Base-by-base conservation (phyloP, 805 yeast species). In the Crinitomyces ghanaensis region DNA sequence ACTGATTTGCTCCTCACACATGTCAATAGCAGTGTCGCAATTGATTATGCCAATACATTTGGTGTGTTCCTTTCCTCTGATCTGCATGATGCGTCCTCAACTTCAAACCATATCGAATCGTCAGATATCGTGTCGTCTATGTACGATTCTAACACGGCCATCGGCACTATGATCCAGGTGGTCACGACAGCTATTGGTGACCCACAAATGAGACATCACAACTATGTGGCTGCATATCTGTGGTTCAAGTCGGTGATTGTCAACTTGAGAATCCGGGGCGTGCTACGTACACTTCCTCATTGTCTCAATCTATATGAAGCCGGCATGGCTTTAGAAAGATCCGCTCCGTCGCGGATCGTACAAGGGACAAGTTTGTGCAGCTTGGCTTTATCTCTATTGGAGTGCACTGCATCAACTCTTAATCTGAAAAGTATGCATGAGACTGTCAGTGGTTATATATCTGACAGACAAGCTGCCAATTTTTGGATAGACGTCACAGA, bases 1-100 rank as follows among this genome's bases (percentile, higher is more conserved):
- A 50, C 59, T 1, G 53, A 48, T 31, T 36, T 44, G 41, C 39
- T 56, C 12, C 35, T 54, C 11, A 29, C 42, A 11, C 38, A 42
- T 28, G 41, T 39, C 7, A 40, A 38, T 6, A 31, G 38, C 12
- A 43, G 41, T 6, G 43, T 53, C 12, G 43, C 50, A 17, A 23
- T 22, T 14, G 38, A 42, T 14, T 55, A 49, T 31, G 37, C 45
- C 6, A 13, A 32, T 11, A 40, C 47, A 2, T 52, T 56, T 28
- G 14, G 33, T 9, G 31, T 44, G 6, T 55, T 38, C 31, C 28
- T 51, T 23, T 26, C 35, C 19, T 17, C 41, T 3, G 14, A 18
- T 22, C 19, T 28, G 4, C 15, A 8, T 6, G 13, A 3, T 16
- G 17, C 18, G 13, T 17, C 12, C 28, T 17, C 13, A 19, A 31